These are phyloP conservation scores for Nitzschia inconspicua DNA, from an alignment of 108 stramenopile genomes.

Conservation along the genomic window DNA sequence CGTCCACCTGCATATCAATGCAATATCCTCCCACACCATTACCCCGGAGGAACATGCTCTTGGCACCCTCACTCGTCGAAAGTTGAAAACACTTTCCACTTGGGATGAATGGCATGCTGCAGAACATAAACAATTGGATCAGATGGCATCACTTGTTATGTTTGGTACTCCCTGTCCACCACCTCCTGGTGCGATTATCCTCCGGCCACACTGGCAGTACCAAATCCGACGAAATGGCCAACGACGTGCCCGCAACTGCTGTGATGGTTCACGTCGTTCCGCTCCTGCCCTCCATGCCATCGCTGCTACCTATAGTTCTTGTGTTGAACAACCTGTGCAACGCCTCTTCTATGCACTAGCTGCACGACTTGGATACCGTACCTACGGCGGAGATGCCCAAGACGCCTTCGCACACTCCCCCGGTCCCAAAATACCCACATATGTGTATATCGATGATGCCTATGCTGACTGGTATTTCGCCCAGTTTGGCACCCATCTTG, in stretches of 20 bases:
- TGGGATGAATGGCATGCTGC: slow-evolving; percentile 29
- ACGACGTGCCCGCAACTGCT: slow-evolving; percentile 14
- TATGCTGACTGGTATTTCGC: slow-evolving; percentile 28
- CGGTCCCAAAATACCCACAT: slow-evolving; percentile 20
- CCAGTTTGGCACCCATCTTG: not conserved
- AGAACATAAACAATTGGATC: slow-evolving; percentile 29
- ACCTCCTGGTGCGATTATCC: slow-evolving; percentile 1
- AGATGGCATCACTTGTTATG: slow-evolving; percentile 4
- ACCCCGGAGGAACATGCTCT: slow-evolving; percentile 23
- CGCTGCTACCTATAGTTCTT: slow-evolving; percentile 11
- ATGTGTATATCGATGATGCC: slow-evolving; percentile 23
- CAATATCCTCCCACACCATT: slow-evolving; percentile 2
- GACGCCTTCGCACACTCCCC: slow-evolving; percentile 38
- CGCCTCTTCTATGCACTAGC: slow-evolving; percentile 27
- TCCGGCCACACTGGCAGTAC: slow-evolving; percentile 18
- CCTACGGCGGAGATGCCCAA: slow-evolving; percentile 29
- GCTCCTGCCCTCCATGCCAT: slow-evolving; percentile 20
- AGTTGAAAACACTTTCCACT: slow-evolving; percentile 2
- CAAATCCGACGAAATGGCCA: slow-evolving; percentile 4
- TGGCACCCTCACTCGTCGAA: slow-evolving; percentile 26
- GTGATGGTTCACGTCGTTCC: slow-evolving; percentile 27
- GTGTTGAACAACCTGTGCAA: slow-evolving; percentile 30
- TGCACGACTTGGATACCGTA: slow-evolving; percentile 4
- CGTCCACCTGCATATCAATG: slow-evolving; percentile 1
- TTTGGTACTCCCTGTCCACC: slow-evolving; percentile 6